Evolutionary conservation across 2,329 filamentous ascomycete species (phyloP).

Genomic region (Aspergillus oerlinghausenensis): DNA sequence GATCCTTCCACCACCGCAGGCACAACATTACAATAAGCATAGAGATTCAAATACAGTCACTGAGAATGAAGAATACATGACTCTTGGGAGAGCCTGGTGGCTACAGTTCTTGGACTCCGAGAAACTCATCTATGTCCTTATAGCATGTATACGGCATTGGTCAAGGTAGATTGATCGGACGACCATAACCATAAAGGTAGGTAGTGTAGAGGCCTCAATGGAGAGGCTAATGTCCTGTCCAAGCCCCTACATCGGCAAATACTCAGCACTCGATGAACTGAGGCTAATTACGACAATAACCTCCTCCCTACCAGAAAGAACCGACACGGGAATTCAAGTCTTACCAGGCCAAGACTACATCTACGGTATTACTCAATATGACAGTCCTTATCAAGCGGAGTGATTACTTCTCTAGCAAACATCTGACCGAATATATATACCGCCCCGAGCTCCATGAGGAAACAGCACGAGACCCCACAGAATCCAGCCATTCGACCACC

Average conservation of each 20-base stretch:
- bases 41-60: no score
- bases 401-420: neutral
- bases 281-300: no score
- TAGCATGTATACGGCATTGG: no score
- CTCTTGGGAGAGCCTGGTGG: no score
- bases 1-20: neutral
- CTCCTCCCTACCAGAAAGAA: no score
- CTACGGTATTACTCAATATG: neutral
- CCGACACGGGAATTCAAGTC: no score
- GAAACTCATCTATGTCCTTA: no score
- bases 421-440: neutral
- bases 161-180: neutral
- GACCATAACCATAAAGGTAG: neutral
- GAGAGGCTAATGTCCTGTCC: no score
- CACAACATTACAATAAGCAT: neutral
- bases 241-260: neutral
- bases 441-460: accelerated
- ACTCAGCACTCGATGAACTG: no score
- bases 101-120: no score
- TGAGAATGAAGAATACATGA: no score
- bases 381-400: neutral
- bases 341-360: neutral
- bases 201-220: no score
- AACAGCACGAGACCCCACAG: neutral
- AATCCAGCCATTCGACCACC: neutral